These are phyloP conservation scores for Trichosporon inkin DNA, from an alignment of 1,284 basidiomycete species.

Conservation along the genomic window DNA sequence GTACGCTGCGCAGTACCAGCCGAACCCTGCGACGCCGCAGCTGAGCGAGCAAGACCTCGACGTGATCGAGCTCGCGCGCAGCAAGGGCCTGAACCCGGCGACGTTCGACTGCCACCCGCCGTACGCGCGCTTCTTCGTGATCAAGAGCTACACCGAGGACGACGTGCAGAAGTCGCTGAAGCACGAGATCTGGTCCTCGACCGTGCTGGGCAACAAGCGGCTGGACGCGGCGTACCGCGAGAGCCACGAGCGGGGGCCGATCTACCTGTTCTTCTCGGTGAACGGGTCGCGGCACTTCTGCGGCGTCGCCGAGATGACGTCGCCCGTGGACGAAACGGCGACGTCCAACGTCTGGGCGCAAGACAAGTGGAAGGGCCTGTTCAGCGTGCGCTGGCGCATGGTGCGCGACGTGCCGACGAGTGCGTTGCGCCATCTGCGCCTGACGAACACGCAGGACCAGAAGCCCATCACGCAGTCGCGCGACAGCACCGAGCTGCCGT, in stretches of 20 bases:
- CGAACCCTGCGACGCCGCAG: not conserved
- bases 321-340: constrained; percentile 58
- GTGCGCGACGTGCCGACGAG: constrained; percentile 85
- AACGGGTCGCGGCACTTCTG: constrained; percentile 96
- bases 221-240: constrained; percentile 94
- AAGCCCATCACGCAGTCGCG: constrained; percentile 90
- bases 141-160: constrained; percentile 96
- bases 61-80: constrained; percentile 75
- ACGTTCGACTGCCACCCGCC: constrained; percentile 75
- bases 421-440: constrained; percentile 42
- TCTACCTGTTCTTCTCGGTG: constrained; percentile 94
- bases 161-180: constrained; percentile 95
- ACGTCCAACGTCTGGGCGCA: constrained; percentile 84
- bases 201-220: constrained; percentile 89
- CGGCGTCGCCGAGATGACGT: constrained; percentile 93
- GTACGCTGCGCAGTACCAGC: constrained; percentile 8
- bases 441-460: constrained; percentile 87
- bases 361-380: constrained; percentile 97
- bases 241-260: constrained; percentile 73
- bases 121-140: constrained; percentile 84
- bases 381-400: constrained; percentile 92
- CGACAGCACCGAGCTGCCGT: constrained; percentile 64
- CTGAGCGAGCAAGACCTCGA: constrained; percentile 55
- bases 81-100: constrained; percentile 85
- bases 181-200: constrained; percentile 95